phyloP scores from a whole-genome alignment of 345 rosid genomes.

The Linum tenue region DNA sequence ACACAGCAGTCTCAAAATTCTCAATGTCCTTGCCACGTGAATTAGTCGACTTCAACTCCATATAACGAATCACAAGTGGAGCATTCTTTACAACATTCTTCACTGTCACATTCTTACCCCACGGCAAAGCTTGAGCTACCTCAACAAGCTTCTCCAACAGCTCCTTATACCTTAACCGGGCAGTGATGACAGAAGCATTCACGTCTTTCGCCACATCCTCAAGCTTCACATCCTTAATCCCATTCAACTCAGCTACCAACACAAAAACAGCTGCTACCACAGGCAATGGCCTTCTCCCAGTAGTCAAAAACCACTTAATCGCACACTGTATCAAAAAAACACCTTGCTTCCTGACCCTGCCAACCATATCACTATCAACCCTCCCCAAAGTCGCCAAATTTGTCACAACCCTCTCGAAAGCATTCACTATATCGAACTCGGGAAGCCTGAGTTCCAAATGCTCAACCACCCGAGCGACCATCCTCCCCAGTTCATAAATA shows the following conservation, averaged over 20 bases:
- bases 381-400: constrained; percentile 20
- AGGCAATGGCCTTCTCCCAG: constrained; percentile 69
- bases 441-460: constrained; percentile 41
- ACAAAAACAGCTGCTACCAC: constrained; percentile 63
- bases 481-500: constrained; percentile 54
- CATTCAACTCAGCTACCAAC: constrained; percentile 53
- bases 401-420: constrained; percentile 34
- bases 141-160: constrained; percentile 50
- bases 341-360: constrained; percentile 55
- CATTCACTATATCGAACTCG: constrained; percentile 42
- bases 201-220: constrained; percentile 45
- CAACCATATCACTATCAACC: constrained; percentile 32
- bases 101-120: constrained; percentile 65
- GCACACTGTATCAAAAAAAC: constrained; percentile 61
- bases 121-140: constrained; percentile 63
- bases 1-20: constrained; percentile 6
- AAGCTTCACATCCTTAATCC: constrained; percentile 32
- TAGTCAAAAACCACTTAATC: constrained; percentile 65
- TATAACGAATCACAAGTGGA: constrained; percentile 39
- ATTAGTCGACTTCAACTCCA: constrained; percentile 64
- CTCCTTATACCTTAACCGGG: constrained; percentile 50
- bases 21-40: constrained; percentile 13
- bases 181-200: constrained; percentile 31
- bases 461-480: constrained; percentile 56
- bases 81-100: constrained; percentile 66